Percentiles rank a stretch among this genome's conserved stretches.
Conservation (phyloP, 108 stramenopile genomes). For the Stephanodiscus triporus region DNA sequence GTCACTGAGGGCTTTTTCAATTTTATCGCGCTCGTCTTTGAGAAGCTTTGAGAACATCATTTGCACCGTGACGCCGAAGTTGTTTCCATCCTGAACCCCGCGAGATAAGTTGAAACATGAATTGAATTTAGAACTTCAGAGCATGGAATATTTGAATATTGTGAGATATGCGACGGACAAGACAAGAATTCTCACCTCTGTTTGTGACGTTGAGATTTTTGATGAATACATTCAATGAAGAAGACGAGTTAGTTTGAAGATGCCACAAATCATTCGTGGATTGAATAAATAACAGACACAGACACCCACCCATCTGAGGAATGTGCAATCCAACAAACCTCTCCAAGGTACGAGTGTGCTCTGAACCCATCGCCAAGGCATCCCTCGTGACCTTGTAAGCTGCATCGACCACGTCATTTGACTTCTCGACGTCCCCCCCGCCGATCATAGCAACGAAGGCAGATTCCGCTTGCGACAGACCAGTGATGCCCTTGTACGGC, state of each 20-base stretch:
- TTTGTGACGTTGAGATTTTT: too few species aligned
- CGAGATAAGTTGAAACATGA: too few species aligned
- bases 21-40: slow-evolving; percentile 46
- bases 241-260: too few species aligned
- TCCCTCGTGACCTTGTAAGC: slow-evolving; percentile 35
- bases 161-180: too few species aligned
- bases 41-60: slow-evolving; percentile 59
- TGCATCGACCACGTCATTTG: slow-evolving; percentile 39
- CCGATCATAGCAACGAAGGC: slow-evolving; percentile 32
- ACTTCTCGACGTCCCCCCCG: slow-evolving; percentile 17
- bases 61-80: slow-evolving; percentile 81
- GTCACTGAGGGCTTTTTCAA: slow-evolving; percentile 44
- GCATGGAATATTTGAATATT: too few species aligned
- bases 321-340: slow-evolving; percentile 45
- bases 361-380: slow-evolving; percentile 22
- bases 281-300: background rate
- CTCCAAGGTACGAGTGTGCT: slow-evolving; percentile 37
- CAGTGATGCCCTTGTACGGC: slow-evolving; percentile 10
- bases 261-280: too few species aligned
- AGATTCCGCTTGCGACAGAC: slow-evolving; percentile 29
- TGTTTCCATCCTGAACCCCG: slow-evolving; percentile 69
- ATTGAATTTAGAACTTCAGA: too few species aligned
- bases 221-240: too few species aligned
- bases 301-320: slow-evolving; percentile 53
- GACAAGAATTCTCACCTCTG: too few species aligned